These are phyloP conservation scores for Penicillium sp. DNA, from an alignment of 2,329 filamentous ascomycete genomes.

Conservation along the genomic window DNA sequence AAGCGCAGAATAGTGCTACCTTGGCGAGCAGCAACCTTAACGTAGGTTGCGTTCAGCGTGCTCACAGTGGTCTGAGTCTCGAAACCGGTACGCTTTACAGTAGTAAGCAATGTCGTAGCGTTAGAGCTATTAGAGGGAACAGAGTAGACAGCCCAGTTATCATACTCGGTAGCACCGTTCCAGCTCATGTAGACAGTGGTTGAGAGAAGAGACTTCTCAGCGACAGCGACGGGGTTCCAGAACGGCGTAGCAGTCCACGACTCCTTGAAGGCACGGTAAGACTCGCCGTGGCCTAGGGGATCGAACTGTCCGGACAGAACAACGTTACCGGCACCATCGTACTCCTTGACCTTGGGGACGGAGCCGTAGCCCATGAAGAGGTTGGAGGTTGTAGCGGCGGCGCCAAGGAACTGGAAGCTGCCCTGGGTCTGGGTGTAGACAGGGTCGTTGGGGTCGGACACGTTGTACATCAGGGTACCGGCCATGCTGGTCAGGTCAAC, in stretches of 20 bases:
- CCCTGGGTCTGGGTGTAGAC: conserved; percentile 26
- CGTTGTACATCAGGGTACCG: conserved; percentile 9
- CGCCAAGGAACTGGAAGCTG: conserved; percentile 21
- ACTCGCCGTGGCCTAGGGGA: conserved; percentile 19
- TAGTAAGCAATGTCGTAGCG: conserved; percentile 19
- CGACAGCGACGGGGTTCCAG: conserved; percentile 17
- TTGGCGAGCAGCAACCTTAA: conserved; percentile 32
- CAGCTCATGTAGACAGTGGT: conserved; percentile 39
- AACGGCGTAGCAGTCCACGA: conserved; percentile 22
- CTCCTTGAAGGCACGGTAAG: conserved; percentile 31
- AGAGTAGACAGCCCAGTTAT: conserved; percentile 34
- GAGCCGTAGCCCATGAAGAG: conserved; percentile 35
- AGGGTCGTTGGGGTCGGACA: conserved; percentile 19
- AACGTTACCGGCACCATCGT: conserved; percentile 26
- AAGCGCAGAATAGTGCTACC: conserved; percentile 23
- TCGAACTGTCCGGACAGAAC: conserved; percentile 33
- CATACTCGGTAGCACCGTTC: conserved; percentile 40
- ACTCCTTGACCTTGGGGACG: conserved; percentile 33
- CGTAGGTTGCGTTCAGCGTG: conserved; percentile 16
- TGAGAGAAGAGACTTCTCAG: neutral
- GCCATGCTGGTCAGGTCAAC: conserved; percentile 19
- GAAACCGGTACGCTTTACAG: conserved; percentile 29
- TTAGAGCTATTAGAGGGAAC: conserved; percentile 18
- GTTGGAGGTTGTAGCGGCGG: conserved; percentile 8
- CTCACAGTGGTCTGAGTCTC: conserved; percentile 25